Conservation (phyloP, 192 early-diverging fungal genomes). For the Coemansia sp. region DNA sequence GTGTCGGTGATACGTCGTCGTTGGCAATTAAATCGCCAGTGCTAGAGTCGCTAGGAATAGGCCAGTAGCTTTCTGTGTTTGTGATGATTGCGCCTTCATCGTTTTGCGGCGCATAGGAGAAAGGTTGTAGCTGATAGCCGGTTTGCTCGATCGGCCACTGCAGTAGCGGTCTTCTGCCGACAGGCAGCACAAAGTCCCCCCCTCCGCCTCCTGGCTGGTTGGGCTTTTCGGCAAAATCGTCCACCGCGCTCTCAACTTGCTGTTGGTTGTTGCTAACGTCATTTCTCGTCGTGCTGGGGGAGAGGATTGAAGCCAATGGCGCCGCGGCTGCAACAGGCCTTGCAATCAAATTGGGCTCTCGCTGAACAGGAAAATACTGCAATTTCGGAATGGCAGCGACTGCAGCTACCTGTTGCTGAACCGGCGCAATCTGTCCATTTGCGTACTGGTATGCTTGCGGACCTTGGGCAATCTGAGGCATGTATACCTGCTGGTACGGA, state of each 20-base stretch:
- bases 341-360: not conserved
- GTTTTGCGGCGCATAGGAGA: not conserved
- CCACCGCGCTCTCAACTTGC: not conserved
- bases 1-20: not conserved
- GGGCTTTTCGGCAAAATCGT: not conserved
- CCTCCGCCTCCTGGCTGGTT: not conserved
- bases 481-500: slow-evolving; percentile 4
- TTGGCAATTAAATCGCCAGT: not conserved
- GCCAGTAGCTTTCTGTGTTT: slow-evolving; percentile 7
- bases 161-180: not conserved
- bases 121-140: not conserved
- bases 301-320: not conserved
- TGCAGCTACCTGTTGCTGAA: slow-evolving; percentile 10
- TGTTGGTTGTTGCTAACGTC: slow-evolving; percentile 3
- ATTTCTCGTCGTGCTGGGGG: not conserved
- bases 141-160: slow-evolving; percentile 1
- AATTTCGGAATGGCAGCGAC: not conserved
- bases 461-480: not conserved
- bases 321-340: not conserved
- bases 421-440: not conserved
- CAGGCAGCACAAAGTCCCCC: not conserved
- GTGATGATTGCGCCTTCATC: not conserved
- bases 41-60: not conserved
- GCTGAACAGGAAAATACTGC: not conserved
- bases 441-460: slow-evolving; percentile 2